A percentile compares a stretch with the other conserved stretches of the same genome.
phyloP scores from a whole-genome alignment of 371 early-diverging fungal genomes.

The Nematocida ironsii region DNA sequence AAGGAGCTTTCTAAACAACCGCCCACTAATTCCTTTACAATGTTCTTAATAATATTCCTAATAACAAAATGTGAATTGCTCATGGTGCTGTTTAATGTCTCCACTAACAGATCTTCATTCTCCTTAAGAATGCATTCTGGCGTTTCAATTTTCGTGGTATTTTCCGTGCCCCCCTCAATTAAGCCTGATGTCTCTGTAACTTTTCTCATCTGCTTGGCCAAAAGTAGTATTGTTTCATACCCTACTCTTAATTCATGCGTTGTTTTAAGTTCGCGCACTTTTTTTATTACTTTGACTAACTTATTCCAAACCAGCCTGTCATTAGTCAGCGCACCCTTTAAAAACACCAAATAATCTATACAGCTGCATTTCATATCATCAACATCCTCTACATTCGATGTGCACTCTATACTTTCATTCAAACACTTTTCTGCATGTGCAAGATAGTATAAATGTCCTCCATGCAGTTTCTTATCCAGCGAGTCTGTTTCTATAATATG shows the following conservation, averaged over 20 bases:
- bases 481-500: slow-evolving; percentile 3
- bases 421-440: background rate
- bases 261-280: background rate
- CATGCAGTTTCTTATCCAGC: slow-evolving; percentile 7
- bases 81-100: slow-evolving; percentile 24
- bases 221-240: slow-evolving; percentile 28
- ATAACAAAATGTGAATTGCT: slow-evolving; percentile 41
- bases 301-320: background rate
- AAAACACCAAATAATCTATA: slow-evolving; percentile 22
- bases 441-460: slow-evolving; percentile 4
- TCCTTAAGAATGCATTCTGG: background rate
- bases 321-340: slow-evolving; percentile 19
- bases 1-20: background rate
- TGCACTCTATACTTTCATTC: background rate
- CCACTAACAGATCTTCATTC: background rate
- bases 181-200: background rate
- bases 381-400: background rate
- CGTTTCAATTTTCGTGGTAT: background rate
- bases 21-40: slow-evolving; percentile 27
- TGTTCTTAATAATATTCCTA: slow-evolving; percentile 22
- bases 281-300: background rate
- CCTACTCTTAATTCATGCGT: slow-evolving; percentile 38
- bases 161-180: background rate
- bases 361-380: background rate
- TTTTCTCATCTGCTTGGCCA: slow-evolving; percentile 6